phyloP scores from a whole-genome alignment of 2,329 filamentous ascomycete genomes.

The Teratosphaeria nubilosa region DNA sequence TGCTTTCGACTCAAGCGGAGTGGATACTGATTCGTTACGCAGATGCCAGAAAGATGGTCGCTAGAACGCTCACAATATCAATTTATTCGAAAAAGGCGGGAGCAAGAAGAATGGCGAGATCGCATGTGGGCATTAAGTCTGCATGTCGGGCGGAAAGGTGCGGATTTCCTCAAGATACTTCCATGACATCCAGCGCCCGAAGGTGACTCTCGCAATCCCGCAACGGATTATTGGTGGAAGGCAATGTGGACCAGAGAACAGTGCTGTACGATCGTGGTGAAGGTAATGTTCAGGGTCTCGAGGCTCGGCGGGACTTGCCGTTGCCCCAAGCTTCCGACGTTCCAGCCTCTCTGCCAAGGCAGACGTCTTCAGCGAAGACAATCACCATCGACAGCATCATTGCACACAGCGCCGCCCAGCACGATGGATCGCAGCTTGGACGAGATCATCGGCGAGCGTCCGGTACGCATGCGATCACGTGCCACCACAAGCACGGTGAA shows the following conservation, averaged over 20 bases:
- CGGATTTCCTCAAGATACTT: not conserved
- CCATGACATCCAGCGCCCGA: not conserved
- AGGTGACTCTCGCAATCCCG: not conserved
- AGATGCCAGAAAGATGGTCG: not conserved
- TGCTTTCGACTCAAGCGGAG: not conserved
- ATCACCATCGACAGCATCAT: not conserved
- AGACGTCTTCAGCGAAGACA: not conserved
- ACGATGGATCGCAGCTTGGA: conserved; percentile 55
- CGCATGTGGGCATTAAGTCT: not conserved
- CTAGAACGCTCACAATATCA: not conserved
- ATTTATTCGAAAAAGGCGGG: not conserved
- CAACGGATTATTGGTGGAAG: not conserved
- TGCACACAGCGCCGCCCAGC: not conserved
- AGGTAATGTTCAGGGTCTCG: not conserved
- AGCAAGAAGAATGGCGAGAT: not conserved
- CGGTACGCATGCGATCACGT: conserved; percentile 34
- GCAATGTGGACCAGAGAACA: not conserved
- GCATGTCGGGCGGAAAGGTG: not conserved
- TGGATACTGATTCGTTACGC: not conserved
- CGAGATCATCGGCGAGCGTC: conserved; percentile 53
- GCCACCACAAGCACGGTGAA: not conserved
- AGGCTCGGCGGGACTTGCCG: not conserved
- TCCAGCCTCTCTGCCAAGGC: not conserved
- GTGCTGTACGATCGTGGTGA: not conserved
- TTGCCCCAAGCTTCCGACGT: not conserved